Percentiles rank a stretch among this genome's conserved stretches.
These are phyloP conservation scores for Candolleomyces aberdarensis DNA, from an alignment of 768 basidiomycete species.

Conservation along the genomic window DNA sequence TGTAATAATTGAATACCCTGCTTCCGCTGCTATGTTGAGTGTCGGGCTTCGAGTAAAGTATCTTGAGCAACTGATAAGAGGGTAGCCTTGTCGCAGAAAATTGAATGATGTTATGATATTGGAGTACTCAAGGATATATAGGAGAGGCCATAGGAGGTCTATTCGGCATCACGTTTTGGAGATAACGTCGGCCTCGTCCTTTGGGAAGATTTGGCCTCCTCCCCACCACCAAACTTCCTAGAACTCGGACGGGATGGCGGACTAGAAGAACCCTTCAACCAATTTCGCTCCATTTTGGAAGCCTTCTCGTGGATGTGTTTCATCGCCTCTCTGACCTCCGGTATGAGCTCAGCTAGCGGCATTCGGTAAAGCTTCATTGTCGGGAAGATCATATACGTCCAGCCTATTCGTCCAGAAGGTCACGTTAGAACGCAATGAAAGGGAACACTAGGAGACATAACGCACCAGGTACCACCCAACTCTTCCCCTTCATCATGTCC, in stretches of 20 bases:
- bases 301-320: not conserved
- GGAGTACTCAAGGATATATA: too few relatives aligned
- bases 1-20: too few relatives aligned
- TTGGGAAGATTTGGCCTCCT: too few relatives aligned
- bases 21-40: too few relatives aligned
- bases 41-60: too few relatives aligned
- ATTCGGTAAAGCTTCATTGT: slow-evolving; percentile 8
- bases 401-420: not conserved
- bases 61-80: too few relatives aligned
- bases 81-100: too few relatives aligned
- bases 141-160: too few relatives aligned
- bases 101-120: too few relatives aligned
- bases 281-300: not conserved
- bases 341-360: slow-evolving; percentile 1
- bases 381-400: slow-evolving; percentile 9
- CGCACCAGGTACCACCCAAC: slow-evolving; percentile 7
- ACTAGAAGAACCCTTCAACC: not conserved
- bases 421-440: not conserved
- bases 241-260: not conserved
- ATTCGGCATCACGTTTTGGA: too few relatives aligned
- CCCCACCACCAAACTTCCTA: too few relatives aligned
- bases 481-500: not conserved
- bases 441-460: not conserved
- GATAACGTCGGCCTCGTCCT: too few relatives aligned
- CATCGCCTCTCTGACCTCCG: slow-evolving; percentile 3